Base-by-base conservation (phyloP, 139 green algal species). In the Coelastrella sp. region DNA sequence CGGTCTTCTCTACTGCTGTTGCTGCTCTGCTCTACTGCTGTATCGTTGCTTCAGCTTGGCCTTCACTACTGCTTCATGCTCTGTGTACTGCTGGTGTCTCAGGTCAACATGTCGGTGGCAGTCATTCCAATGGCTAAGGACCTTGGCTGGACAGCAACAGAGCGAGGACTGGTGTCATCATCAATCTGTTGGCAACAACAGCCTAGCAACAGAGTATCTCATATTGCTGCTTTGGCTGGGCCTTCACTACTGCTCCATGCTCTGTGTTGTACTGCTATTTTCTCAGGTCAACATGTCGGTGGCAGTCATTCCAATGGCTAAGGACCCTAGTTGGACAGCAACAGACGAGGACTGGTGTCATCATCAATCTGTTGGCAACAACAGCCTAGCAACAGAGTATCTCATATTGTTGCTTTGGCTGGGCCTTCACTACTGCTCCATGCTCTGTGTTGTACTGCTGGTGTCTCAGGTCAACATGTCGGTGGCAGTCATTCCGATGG, bases 91-190 rank as follows among this genome's bases (percentile, higher is more conserved):
- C 32, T 47, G 32, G 0, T 47, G 32, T 47, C 32, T 47, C 92
- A 97, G 96, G 97, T 99, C 54, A 99, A 99, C 93, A 99, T 99
- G 96, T 98, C 94, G 19, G 97, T 99, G 20, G 98, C 98, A 6
- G 97, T 99, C 54, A 99, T 99, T 87, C 98, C 98, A 6, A 99
- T 99, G 98, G 95, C 97, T 5, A 91, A 96, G 13, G 97, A 99
- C 90, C 92, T 99, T 60, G 96, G 97, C 8, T 99, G 98, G 98
- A 96, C 86, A 47, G 96, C 95, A 3, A 96, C 95, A 16, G 95
- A 98, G 20, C 92, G 96, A 4, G 98, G 98, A 58, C 93, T 99
- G 7, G 97, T 99, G 6, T 98, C 97, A 22, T 97, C 95, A 0
- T 95, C 97, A 47, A 99, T 99, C 95, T 99, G 99, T 93, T 99